These are phyloP conservation scores for Fusarium acutatum DNA, from an alignment of 2,329 filamentous ascomycete genomes.

Conservation along the genomic window DNA sequence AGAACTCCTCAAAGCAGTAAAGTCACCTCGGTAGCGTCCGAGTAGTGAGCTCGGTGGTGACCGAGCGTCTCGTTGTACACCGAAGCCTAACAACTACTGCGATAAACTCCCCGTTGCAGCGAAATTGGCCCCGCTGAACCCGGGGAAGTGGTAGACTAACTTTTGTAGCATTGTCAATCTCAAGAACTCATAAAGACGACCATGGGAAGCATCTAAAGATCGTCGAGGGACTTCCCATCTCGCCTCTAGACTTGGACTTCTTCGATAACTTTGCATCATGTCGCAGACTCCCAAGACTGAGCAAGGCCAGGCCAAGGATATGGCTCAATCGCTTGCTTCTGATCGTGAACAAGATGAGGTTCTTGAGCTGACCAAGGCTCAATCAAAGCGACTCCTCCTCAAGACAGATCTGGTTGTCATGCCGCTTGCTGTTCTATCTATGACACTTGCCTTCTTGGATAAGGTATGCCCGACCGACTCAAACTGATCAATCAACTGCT, in stretches of 20 bases:
- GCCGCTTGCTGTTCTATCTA: constrained; percentile 4
- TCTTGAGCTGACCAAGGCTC: neutral
- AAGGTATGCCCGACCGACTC: no score
- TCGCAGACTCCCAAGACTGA: neutral
- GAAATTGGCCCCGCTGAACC: neutral
- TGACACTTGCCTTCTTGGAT: neutral
- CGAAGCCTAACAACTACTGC: neutral
- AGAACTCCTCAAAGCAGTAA: neutral
- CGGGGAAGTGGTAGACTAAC: neutral
- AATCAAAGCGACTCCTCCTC: neutral
- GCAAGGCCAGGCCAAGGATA: neutral
- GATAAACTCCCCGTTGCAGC: constrained; percentile 9
- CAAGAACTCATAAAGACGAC: neutral
- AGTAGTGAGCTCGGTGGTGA: neutral
- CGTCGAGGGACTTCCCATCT: neutral
- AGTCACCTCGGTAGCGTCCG: neutral
- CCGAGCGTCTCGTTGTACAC: neutral
- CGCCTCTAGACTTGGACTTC: neutral
- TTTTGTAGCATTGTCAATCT: no score
- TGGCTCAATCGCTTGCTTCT: neutral
- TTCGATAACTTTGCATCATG: neutral
- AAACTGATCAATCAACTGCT: neutral
- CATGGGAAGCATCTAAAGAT: neutral
- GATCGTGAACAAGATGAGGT: neutral
- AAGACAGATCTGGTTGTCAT: constrained; percentile 20